Percentiles rank a stretch among this genome's conserved stretches.
phyloP scores from a whole-genome alignment of 768 basidiomycete genomes.

The Pleurotus giganteus region DNA sequence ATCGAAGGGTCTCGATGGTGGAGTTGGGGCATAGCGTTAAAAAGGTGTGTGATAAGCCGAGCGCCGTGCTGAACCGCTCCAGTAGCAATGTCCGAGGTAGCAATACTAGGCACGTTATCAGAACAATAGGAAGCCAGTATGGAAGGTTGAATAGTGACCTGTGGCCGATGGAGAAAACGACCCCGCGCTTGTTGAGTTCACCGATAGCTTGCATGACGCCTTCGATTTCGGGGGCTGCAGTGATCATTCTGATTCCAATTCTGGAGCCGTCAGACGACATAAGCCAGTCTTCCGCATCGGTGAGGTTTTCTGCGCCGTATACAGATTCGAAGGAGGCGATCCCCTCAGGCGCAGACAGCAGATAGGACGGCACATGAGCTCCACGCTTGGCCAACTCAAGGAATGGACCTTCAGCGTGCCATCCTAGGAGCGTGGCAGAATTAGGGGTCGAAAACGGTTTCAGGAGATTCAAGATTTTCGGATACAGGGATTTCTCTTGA shows the following conservation, averaged over 20 bases:
- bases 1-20: constrained; percentile 92
- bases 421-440: constrained; percentile 79
- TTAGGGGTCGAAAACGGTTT: constrained; percentile 60
- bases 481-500: constrained; percentile 73
- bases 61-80: constrained; percentile 71
- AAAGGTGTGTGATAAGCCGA: constrained; percentile 86
- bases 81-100: constrained; percentile 71
- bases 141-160: constrained; percentile 43
- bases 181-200: constrained; percentile 59
- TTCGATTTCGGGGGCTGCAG: constrained; percentile 82
- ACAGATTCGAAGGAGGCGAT: constrained; percentile 68
- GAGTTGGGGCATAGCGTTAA: constrained; percentile 90
- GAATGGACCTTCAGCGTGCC: constrained; percentile 92
- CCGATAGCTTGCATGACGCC: constrained; percentile 75
- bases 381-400: constrained; percentile 80
- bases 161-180: constrained; percentile 87
- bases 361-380: constrained; percentile 71
- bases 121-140: background rate
- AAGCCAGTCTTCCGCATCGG: constrained; percentile 64
- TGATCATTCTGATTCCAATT: constrained; percentile 74
- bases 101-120: constrained; percentile 45
- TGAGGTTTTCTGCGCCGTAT: constrained; percentile 68
- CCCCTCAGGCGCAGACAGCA: constrained; percentile 61
- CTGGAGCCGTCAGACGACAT: constrained; percentile 44
- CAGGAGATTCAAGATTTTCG: constrained; percentile 65